Conservation (phyloP, 805 yeast species). For the Metschnikowia lochheadii region DNA sequence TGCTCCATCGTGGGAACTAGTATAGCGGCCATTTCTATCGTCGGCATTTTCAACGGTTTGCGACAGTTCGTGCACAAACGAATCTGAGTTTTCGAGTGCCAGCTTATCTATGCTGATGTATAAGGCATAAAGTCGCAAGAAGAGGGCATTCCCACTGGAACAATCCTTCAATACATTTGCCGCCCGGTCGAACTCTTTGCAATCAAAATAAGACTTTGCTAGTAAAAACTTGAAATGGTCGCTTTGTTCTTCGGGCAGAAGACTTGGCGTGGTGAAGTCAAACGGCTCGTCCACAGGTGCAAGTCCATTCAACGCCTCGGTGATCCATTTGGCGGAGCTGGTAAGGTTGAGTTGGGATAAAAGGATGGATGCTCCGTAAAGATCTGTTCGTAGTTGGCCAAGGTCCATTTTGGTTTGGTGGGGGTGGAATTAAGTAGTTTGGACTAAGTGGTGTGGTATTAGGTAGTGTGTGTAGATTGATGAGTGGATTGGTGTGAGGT, state of each 20-base stretch:
- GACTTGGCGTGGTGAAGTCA: conserved; percentile 10
- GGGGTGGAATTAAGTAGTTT: not conserved
- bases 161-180: conserved; percentile 54
- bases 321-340: conserved; percentile 76
- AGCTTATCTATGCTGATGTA: conserved; percentile 76
- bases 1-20: not conserved
- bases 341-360: conserved; percentile 57
- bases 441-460: not conserved
- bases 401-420: conserved; percentile 3
- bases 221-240: conserved; percentile 47
- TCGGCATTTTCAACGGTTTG: conserved; percentile 1
- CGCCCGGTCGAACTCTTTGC: conserved; percentile 82
- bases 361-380: conserved; percentile 28
- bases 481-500: not conserved
- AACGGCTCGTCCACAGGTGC: conserved; percentile 15
- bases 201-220: conserved; percentile 72
- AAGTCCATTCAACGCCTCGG: conserved; percentile 74
- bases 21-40: not conserved
- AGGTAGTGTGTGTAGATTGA: not conserved
- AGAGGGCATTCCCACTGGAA: conserved; percentile 48
- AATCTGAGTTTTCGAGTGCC: conserved; percentile 67
- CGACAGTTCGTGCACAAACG: conserved; percentile 45
- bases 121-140: conserved; percentile 64
- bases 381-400: conserved; percentile 19
- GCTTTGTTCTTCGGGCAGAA: conserved; percentile 29